These are phyloP conservation scores for Aspergillus bridgeri DNA, from an alignment of 495 filamentous ascomycete genomes.

Conservation along the genomic window DNA sequence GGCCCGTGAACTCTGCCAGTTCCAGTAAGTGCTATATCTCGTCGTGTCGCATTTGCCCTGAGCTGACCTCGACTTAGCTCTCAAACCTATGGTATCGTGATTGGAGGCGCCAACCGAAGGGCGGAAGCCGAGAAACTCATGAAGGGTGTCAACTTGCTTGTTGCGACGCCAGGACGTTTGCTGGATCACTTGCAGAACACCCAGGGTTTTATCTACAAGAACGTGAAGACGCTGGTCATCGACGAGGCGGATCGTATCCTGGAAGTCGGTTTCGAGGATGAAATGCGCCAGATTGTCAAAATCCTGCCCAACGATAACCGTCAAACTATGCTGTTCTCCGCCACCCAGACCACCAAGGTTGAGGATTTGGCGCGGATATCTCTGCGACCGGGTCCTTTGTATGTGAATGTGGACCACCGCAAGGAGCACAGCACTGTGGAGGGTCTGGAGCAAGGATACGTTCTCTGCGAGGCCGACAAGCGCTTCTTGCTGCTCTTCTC, in stretches of 20 bases:
- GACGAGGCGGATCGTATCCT: slow-evolving; percentile 91
- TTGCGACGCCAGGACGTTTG: slow-evolving; percentile 89
- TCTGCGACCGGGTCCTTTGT: slow-evolving; percentile 83
- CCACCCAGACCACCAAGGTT: slow-evolving; percentile 97
- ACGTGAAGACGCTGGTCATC: slow-evolving; percentile 77
- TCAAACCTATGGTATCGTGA: slow-evolving; percentile 93
- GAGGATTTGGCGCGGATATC: slow-evolving; percentile 95
- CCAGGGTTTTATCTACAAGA: slow-evolving; percentile 88
- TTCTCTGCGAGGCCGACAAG: slow-evolving; percentile 88
- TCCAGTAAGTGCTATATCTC: not conserved
- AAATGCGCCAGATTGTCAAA: slow-evolving; percentile 96
- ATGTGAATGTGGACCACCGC: slow-evolving; percentile 85
- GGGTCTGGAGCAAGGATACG: slow-evolving; percentile 92
- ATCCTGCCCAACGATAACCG: slow-evolving; percentile 85
- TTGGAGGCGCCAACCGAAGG: slow-evolving; percentile 87
- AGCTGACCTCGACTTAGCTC: slow-evolving; percentile 65
- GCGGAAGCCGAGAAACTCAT: slow-evolving; percentile 91
- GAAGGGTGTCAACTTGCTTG: slow-evolving; percentile 91
- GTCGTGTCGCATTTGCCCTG: not conserved
- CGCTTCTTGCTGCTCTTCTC: slow-evolving; percentile 93
- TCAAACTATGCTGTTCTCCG: slow-evolving; percentile 96
- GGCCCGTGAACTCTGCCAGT: slow-evolving; percentile 69
- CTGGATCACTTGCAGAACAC: slow-evolving; percentile 96
- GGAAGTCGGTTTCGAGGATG: slow-evolving; percentile 97
- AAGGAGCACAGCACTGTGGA: slow-evolving; percentile 85